phyloP scores from a whole-genome alignment of 768 basidiomycete species.

The Amanita inopinata region DNA sequence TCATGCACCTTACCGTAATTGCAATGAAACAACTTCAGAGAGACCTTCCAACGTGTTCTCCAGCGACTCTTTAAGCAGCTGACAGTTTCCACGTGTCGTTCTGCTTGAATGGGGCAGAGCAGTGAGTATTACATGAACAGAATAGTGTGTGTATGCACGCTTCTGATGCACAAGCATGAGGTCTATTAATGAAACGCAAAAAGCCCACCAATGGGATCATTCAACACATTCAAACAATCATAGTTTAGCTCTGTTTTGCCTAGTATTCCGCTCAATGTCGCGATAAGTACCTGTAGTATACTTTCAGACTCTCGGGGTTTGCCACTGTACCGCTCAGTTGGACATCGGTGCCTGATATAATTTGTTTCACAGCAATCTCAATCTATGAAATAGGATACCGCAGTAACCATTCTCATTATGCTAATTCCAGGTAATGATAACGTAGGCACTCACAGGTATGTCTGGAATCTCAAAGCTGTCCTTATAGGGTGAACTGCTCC shows the following conservation, averaged over 20 bases:
- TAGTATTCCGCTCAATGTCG: slow-evolving; percentile 31
- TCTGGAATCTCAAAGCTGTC: slow-evolving; percentile 57
- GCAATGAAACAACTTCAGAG: too few species aligned
- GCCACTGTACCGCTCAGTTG: slow-evolving; percentile 60
- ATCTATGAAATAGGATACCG: slow-evolving; percentile 71
- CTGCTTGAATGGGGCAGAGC: too few species aligned
- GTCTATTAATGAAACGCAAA: too few species aligned
- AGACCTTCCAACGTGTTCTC: too few species aligned
- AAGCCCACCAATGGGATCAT: background rate
- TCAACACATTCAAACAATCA: too few species aligned
- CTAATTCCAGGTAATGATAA: slow-evolving; percentile 15
- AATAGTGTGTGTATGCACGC: too few species aligned
- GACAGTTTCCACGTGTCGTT: too few species aligned
- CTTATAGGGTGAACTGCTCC: slow-evolving; percentile 39
- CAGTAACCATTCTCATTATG: background rate
- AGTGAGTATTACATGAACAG: too few species aligned
- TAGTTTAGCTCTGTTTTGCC: slow-evolving; percentile 4
- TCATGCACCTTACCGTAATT: too few species aligned
- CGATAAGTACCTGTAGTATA: slow-evolving; percentile 59
- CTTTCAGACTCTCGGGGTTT: slow-evolving; percentile 55
- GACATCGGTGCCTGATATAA: slow-evolving; percentile 1
- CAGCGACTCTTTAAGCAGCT: too few species aligned
- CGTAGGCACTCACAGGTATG: slow-evolving; percentile 47
- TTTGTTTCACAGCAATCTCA: slow-evolving; percentile 41
- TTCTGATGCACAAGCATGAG: background rate